Conservation (phyloP, 345 rosid species). For the Eucalyptus sp. region DNA sequence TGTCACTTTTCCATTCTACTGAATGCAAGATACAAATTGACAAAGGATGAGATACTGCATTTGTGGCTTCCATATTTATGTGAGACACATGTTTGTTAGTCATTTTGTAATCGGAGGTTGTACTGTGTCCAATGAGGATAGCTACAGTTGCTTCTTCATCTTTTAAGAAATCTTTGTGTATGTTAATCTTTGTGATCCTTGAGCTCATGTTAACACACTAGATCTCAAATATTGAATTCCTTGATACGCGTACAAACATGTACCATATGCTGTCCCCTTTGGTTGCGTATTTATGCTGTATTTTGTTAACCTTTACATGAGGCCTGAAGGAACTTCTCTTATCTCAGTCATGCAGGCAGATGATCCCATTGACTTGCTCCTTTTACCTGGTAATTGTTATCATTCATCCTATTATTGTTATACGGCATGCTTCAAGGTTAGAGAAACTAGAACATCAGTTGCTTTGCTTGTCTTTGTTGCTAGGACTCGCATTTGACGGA, state of each 20-base stretch:
- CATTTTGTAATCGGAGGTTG: background rate
- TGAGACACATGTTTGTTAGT: background rate
- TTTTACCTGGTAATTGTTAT: slow-evolving; percentile 65
- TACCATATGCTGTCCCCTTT: background rate
- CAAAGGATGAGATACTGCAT: background rate
- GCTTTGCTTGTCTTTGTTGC: background rate
- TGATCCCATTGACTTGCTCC: slow-evolving; percentile 70
- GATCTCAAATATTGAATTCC: background rate
- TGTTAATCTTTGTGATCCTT: background rate
- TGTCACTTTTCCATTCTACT: background rate
- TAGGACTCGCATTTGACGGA: slow-evolving; percentile 95
- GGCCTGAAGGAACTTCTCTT: background rate
- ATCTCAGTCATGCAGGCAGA: slow-evolving; percentile 65
- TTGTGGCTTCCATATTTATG: background rate
- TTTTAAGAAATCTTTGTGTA: background rate
- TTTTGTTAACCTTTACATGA: background rate
- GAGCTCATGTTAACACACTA: background rate
- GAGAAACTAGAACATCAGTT: background rate
- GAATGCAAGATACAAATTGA: background rate
- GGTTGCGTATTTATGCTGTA: background rate
- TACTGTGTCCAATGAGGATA: background rate
- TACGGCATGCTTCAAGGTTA: background rate
- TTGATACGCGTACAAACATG: background rate
- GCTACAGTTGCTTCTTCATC: background rate
- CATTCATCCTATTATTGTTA: background rate